phyloP scores from a whole-genome alignment of 805 yeast species.

The Pichia thaimueangensis region DNA sequence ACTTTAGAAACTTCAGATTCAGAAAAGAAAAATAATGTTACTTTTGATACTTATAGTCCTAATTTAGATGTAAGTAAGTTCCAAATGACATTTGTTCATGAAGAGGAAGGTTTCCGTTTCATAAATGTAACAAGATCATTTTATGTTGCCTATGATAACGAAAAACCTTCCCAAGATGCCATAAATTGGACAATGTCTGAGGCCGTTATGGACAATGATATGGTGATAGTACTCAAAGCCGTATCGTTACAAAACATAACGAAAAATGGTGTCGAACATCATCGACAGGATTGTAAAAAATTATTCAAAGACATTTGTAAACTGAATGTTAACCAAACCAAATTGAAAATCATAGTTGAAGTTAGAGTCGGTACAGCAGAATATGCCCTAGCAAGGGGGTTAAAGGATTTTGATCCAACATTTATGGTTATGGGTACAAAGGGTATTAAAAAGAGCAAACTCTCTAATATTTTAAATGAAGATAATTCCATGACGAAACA shows the following conservation, averaged over 20 bases:
- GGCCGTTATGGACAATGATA: conserved; percentile 40
- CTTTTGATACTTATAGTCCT: conserved; percentile 38
- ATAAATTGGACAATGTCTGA: conserved; percentile 41
- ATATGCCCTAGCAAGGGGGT: conserved; percentile 34
- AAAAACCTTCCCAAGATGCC: conserved; percentile 36
- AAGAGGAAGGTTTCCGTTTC: conserved; percentile 27
- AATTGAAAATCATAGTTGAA: conserved; percentile 38
- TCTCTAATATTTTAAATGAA: conserved; percentile 29
- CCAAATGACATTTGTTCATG: conserved; percentile 35
- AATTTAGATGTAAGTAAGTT: conserved; percentile 24
- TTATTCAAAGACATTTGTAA: conserved; percentile 28
- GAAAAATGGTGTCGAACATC: conserved; percentile 20
- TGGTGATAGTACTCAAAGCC: conserved; percentile 38
- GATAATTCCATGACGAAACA: conserved; percentile 43
- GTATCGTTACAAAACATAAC: conserved; percentile 29
- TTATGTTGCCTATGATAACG: conserved; percentile 37
- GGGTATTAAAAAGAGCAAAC: conserved; percentile 32
- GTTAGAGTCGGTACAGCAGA: conserved; percentile 39
- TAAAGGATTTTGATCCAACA: conserved; percentile 40
- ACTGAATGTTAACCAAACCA: conserved; percentile 31
- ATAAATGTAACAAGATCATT: conserved; percentile 35
- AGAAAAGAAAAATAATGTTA: conserved; percentile 26
- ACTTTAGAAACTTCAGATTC: background rate
- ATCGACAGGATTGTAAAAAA: conserved; percentile 31
- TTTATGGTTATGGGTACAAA: conserved; percentile 41